These are phyloP conservation scores for Eucalyptus fibrosa DNA, from an alignment of 345 rosid species.

Conservation along the genomic window DNA sequence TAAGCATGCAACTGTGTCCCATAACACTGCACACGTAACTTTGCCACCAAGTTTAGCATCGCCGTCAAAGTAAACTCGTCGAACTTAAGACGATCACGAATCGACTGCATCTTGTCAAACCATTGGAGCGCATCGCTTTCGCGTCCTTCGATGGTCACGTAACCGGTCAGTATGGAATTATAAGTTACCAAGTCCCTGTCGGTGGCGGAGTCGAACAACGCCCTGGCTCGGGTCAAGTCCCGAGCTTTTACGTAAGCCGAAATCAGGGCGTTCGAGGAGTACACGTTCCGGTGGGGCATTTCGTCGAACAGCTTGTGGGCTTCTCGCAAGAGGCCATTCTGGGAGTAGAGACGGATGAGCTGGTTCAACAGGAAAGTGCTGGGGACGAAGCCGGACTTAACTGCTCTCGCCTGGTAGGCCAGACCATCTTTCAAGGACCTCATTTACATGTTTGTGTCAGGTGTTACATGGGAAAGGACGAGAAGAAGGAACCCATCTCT, in stretches of 20 bases:
- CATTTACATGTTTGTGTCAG: conserved; percentile 2
- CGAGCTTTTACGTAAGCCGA: conserved; percentile 40
- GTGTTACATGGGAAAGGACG: accelerated
- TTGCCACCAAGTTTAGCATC: conserved; percentile 52
- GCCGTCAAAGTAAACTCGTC: conserved; percentile 62
- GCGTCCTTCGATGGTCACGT: conserved; percentile 27
- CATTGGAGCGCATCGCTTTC: conserved; percentile 36
- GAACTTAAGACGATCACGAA: conserved; percentile 5
- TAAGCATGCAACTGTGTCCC: conserved; percentile 57
- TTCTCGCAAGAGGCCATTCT: conserved; percentile 19
- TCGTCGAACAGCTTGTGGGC: conserved; percentile 76
- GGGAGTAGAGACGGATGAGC: conserved; percentile 27
- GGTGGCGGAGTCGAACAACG: conserved; percentile 30
- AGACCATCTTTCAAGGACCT: conserved; percentile 27
- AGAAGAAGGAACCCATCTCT: too few species aligned
- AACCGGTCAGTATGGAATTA: conserved; percentile 53
- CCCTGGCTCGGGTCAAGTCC: conserved; percentile 28
- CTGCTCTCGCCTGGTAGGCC: conserved; percentile 26
- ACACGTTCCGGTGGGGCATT: conserved; percentile 56
- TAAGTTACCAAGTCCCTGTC: conserved; percentile 53
- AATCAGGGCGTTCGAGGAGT: conserved; percentile 67
- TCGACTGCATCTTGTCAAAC: conserved; percentile 35
- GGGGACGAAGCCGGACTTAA: conserved; percentile 26
- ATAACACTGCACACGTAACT: conserved; percentile 15
- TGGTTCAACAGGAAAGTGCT: conserved; percentile 27